These are phyloP conservation scores for Arthrobotrys sphaeroides DNA, from an alignment of 2,329 filamentous ascomycete species.

Conservation along the genomic window DNA sequence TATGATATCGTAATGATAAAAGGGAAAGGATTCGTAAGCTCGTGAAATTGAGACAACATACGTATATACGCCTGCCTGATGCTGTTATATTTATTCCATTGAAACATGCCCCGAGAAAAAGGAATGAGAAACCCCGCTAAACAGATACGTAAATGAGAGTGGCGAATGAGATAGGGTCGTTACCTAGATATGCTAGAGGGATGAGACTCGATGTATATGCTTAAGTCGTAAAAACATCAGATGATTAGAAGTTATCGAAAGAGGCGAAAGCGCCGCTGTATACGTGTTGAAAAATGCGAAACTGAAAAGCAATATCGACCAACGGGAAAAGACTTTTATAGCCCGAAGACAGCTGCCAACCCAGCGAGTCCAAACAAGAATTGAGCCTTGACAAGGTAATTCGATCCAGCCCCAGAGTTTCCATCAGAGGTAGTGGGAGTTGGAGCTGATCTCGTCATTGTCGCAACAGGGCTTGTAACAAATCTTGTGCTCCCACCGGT, in stretches of 20 bases:
- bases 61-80: slow-evolving; percentile 26
- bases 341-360: slow-evolving; percentile 34
- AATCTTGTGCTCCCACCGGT: slow-evolving; percentile 36
- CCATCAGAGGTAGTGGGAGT: neutral
- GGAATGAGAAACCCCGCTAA: neutral
- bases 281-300: neutral
- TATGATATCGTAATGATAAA: slow-evolving; percentile 21
- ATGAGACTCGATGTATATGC: neutral
- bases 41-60: neutral
- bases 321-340: neutral
- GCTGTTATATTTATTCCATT: slow-evolving; percentile 3
- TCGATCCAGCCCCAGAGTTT: slow-evolving; percentile 12
- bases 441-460: slow-evolving; percentile 17
- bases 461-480: slow-evolving; percentile 42
- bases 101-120: neutral
- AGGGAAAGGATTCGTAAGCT: neutral
- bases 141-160: neutral
- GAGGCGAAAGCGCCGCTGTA: neutral
- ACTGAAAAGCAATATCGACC: neutral
- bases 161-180: neutral
- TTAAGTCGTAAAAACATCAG: slow-evolving; percentile 13
- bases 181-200: slow-evolving; percentile 21
- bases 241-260: slow-evolving; percentile 23
- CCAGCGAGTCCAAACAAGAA: slow-evolving; percentile 32
- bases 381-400: slow-evolving; percentile 35